These are phyloP conservation scores for Coccomyxa sp. DNA, from an alignment of 139 green algal species.

Conservation along the genomic window DNA sequence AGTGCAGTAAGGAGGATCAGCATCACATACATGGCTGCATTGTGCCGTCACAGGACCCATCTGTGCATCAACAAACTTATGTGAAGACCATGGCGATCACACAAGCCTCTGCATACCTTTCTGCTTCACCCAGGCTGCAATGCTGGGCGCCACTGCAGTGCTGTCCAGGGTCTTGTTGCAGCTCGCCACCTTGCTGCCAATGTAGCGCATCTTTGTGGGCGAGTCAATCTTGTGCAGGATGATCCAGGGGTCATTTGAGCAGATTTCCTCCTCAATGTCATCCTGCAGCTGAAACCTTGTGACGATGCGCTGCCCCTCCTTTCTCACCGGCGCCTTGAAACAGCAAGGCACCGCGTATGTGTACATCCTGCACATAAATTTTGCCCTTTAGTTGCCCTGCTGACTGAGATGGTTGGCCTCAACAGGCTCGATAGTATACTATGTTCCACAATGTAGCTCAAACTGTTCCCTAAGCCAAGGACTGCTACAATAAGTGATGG, in stretches of 20 bases:
- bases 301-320: slow-evolving; percentile 27
- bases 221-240: slow-evolving; percentile 53
- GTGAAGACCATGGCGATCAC: too few relatives aligned
- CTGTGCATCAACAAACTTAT: too few relatives aligned
- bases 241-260: slow-evolving; percentile 31
- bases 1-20: too few relatives aligned
- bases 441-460: too few relatives aligned
- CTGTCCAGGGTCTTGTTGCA: neutral
- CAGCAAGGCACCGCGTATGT: slow-evolving; percentile 44
- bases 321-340: slow-evolving; percentile 38
- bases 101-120: neutral
- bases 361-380: neutral
- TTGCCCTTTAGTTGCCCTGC: too few relatives aligned
- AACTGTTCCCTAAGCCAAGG: too few relatives aligned
- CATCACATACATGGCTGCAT: too few relatives aligned
- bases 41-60: too few relatives aligned
- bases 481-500: too few relatives aligned
- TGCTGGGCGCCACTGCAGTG: neutral
- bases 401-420: too few relatives aligned
- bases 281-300: slow-evolving; percentile 35
- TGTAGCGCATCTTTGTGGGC: slow-evolving; percentile 50
- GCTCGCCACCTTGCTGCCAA: slow-evolving; percentile 20
- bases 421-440: too few relatives aligned
- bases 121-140: neutral
- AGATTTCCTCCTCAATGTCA: slow-evolving; percentile 33